Evolutionary conservation across 306 rosid species (phyloP).

Genomic region (Quercus wislizeni): DNA sequence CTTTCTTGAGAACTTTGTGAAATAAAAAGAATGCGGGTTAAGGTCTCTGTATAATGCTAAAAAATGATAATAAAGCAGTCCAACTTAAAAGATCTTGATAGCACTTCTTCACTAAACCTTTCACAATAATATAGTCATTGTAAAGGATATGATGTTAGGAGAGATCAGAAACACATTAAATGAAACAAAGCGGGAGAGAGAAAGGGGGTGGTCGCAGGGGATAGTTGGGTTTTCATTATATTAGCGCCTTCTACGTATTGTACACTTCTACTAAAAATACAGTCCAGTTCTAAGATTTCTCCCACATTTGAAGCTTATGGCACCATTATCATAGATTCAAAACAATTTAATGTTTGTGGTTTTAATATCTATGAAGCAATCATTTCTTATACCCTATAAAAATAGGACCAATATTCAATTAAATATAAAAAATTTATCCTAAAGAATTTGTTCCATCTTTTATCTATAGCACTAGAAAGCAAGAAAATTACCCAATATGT

Average conservation of each 20-base stretch:
- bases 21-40: slow-evolving; percentile 16
- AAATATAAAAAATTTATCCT: not conserved
- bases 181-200: not conserved
- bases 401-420: not conserved
- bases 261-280: not conserved
- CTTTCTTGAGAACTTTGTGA: slow-evolving; percentile 74
- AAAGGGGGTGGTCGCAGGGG: no score
- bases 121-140: not conserved
- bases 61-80: not conserved
- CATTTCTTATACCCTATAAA: not conserved
- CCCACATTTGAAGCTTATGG: not conserved
- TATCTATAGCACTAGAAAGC: not conserved
- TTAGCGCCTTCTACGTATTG: not conserved
- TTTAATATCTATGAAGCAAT: not conserved
- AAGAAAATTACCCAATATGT: not conserved
- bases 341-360: not conserved
- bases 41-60: slow-evolving; percentile 21
- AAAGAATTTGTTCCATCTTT: not conserved
- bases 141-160: not conserved
- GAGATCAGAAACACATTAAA: not conserved
- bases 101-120: not conserved
- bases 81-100: slow-evolving; percentile 1
- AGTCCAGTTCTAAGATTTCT: not conserved
- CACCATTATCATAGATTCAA: not conserved
- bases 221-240: not conserved